Evolutionary conservation across 2,329 filamentous ascomycete species (phyloP).

Genomic region (Aphanocladium album): DNA sequence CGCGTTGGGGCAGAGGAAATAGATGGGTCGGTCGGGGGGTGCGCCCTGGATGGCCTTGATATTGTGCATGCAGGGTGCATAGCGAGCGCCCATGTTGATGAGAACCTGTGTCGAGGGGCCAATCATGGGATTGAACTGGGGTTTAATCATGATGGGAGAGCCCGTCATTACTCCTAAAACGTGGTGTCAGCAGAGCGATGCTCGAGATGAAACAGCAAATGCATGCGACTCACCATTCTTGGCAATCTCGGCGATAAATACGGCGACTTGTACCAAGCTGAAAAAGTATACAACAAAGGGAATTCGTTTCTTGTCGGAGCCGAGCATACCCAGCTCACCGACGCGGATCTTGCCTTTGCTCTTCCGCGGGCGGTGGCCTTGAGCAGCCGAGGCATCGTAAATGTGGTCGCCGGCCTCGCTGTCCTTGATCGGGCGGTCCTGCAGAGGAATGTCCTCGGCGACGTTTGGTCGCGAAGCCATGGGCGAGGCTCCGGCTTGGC

Average conservation of each 20-base stretch:
- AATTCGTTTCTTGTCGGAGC: slow-evolving; percentile 50
- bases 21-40: slow-evolving; percentile 32
- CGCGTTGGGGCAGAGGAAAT: slow-evolving; percentile 78
- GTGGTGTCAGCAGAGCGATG: slow-evolving; percentile 11
- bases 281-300: slow-evolving; percentile 82
- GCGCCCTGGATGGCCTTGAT: slow-evolving; percentile 58
- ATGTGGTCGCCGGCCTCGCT: slow-evolving; percentile 51
- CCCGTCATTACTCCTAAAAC: slow-evolving; percentile 66
- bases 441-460: slow-evolving; percentile 54
- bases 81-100: slow-evolving; percentile 96
- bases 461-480: slow-evolving; percentile 30
- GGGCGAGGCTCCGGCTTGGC: slow-evolving; percentile 34
- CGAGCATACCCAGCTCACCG: slow-evolving; percentile 56
- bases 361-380: slow-evolving; percentile 24
- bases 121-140: slow-evolving; percentile 94
- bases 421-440: slow-evolving; percentile 42
- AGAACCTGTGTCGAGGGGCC: slow-evolving; percentile 84
- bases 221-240: slow-evolving; percentile 61
- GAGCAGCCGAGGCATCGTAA: slow-evolving; percentile 46
- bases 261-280: slow-evolving; percentile 68
- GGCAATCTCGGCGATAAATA: slow-evolving; percentile 85
- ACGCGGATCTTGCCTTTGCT: slow-evolving; percentile 46
- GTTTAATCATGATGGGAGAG: slow-evolving; percentile 71
- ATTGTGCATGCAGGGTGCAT: slow-evolving; percentile 91
- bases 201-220: background rate